Conservation (phyloP, 2,329 filamentous ascomycete species). For the Claviceps lovelessii region DNA sequence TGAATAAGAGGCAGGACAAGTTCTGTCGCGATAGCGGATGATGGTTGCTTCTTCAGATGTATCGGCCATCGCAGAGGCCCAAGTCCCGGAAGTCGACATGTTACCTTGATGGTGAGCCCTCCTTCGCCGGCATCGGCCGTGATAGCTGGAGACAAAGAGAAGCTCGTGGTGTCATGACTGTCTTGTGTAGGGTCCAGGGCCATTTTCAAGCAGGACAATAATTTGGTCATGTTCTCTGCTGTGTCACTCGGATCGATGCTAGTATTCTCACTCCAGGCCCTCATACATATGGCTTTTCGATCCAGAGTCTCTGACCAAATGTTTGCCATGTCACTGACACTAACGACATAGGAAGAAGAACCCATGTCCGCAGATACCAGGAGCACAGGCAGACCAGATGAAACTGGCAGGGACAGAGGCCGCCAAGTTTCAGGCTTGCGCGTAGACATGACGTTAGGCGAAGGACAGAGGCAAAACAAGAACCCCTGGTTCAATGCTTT, state of each 20-base stretch:
- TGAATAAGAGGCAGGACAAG: constrained; percentile 39
- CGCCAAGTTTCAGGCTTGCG: constrained; percentile 25
- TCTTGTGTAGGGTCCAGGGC: constrained; percentile 33
- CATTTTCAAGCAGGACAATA: constrained; percentile 47
- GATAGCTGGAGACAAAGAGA: constrained; percentile 26
- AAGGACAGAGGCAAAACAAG: not conserved
- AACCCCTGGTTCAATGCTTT: not conserved
- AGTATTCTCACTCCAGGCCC: constrained; percentile 48
- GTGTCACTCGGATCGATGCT: constrained; percentile 62
- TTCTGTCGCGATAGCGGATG: constrained; percentile 29
- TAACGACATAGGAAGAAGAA: constrained; percentile 44
- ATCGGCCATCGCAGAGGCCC: constrained; percentile 52
- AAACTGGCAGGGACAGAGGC: constrained; percentile 18
- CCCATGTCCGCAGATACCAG: constrained; percentile 47
- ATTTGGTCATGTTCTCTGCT: constrained; percentile 49
- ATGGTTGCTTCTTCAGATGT: constrained; percentile 32
- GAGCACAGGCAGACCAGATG: constrained; percentile 39
- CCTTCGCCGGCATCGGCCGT: constrained; percentile 22
- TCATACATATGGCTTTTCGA: constrained; percentile 44
- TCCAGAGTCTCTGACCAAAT: constrained; percentile 58
- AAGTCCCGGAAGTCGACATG: constrained; percentile 49
- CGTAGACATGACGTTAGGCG: constrained; percentile 14
- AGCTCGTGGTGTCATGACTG: constrained; percentile 28
- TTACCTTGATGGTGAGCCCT: constrained; percentile 38
- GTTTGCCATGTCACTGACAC: constrained; percentile 56